A percentile compares a stretch with the other conserved stretches of the same genome.
phyloP scores from a whole-genome alignment of 768 basidiomycete species.

The Candolleomyces eurysporus region DNA sequence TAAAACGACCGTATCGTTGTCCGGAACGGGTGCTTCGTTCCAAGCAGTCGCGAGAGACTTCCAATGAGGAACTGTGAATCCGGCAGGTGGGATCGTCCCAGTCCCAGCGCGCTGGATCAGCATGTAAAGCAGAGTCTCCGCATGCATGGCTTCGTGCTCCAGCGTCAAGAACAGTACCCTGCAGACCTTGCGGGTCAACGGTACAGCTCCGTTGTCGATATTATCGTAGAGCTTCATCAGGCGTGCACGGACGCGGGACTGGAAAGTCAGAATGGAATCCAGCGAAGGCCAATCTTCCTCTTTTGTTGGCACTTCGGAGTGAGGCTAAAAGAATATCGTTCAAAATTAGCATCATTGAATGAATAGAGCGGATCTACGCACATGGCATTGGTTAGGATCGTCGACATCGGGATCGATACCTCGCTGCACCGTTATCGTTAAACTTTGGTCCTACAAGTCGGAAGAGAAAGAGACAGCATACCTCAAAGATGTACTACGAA shows the following conservation, averaged over 20 bases:
- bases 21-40: conserved; percentile 46
- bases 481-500: conserved; percentile 72
- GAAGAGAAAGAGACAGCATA: conserved; percentile 20
- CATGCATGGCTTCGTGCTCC: conserved; percentile 89
- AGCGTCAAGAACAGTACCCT: conserved; percentile 88
- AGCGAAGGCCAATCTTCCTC: conserved; percentile 88
- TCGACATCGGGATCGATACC: conserved; percentile 97
- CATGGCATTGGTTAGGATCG: conserved; percentile 83
- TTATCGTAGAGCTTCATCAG: conserved; percentile 72
- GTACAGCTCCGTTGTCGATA: conserved; percentile 47
- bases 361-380: conserved; percentile 23
- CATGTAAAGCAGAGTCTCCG: conserved; percentile 96
- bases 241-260: conserved; percentile 72
- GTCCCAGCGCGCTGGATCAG: conserved; percentile 77
- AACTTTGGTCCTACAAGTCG: not conserved
- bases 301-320: conserved; percentile 80
- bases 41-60: conserved; percentile 44
- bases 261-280: conserved; percentile 69
- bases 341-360: not conserved
- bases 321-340: conserved; percentile 48
- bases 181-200: conserved; percentile 63
- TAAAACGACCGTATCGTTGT: conserved; percentile 47
- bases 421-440: conserved; percentile 44
- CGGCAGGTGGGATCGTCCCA: conserved; percentile 76
- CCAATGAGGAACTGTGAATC: conserved; percentile 76